Conservation (phyloP, 2,329 filamentous ascomycete genomes). For the Fusarium subglutinans region DNA sequence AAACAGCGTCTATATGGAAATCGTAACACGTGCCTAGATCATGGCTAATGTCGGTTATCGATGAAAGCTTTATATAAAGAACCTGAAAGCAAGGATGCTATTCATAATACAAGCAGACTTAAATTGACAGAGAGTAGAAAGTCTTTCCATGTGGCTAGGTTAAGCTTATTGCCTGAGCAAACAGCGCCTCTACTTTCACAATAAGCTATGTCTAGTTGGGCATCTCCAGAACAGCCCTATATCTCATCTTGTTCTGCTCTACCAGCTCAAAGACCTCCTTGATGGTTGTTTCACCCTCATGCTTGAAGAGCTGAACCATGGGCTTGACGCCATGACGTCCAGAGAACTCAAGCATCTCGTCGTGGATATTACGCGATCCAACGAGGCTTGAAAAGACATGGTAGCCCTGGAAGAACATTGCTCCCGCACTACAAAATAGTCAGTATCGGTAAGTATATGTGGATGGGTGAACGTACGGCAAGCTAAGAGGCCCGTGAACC, state of each 20-base stretch:
- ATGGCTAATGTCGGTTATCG: rapidly evolving
- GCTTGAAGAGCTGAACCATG: conserved; percentile 2
- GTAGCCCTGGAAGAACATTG: conserved; percentile 14
- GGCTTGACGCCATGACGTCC: not conserved
- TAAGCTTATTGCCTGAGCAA: not conserved
- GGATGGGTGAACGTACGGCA: not conserved
- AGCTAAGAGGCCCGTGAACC: not conserved
- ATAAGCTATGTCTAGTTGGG: rapidly evolving
- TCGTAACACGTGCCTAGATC: rapidly evolving
- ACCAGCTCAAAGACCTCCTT: not conserved
- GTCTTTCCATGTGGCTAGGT: rapidly evolving
- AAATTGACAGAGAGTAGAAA: not conserved
- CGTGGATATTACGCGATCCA: not conserved
- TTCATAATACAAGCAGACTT: not conserved
- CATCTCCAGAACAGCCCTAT: conserved; percentile 6
- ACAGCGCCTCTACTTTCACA: rapidly evolving
- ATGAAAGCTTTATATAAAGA: not conserved
- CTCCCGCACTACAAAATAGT: not conserved
- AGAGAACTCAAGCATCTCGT: conserved; percentile 12
- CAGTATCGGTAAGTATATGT: not conserved
- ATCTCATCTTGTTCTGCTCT: conserved; percentile 2
- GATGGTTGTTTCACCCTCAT: not conserved
- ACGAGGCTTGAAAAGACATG: conserved; percentile 3
- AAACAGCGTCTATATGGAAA: rapidly evolving
- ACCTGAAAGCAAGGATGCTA: not conserved